A percentile compares a stretch with the other conserved stretches of the same genome.
phyloP scores from a whole-genome alignment of 2,329 filamentous ascomycete genomes.

The Polychaeton citri region DNA sequence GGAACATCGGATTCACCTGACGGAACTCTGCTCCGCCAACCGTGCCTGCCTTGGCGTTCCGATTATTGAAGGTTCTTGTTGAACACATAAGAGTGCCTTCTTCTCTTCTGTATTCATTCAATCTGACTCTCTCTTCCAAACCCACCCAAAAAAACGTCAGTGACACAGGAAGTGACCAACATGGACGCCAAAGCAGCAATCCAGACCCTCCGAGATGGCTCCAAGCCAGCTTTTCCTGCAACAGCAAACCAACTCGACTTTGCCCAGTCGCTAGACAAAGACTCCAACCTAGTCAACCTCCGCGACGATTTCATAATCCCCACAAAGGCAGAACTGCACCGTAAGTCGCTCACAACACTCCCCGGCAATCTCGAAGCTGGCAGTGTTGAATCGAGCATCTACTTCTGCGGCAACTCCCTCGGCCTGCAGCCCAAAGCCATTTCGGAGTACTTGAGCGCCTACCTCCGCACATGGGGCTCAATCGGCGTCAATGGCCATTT shows the following conservation, averaged over 20 bases:
- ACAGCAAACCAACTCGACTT: conserved; percentile 14
- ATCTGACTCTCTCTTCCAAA: no score
- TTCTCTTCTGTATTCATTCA: no score
- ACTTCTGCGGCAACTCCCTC: conserved; percentile 82
- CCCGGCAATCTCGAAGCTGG: conserved; percentile 9
- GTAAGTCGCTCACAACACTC: conserved; percentile 37
- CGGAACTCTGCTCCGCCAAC: no score
- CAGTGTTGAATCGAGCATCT: conserved; percentile 40
- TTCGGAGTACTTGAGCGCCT: conserved; percentile 50
- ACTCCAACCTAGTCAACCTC: conserved; percentile 6
- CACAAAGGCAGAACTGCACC: conserved; percentile 55
- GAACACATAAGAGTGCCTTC: no score
- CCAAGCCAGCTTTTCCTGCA: conserved; percentile 10
- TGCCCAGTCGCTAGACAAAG: conserved; percentile 12
- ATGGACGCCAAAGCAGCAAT: conserved; percentile 14
- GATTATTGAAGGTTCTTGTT: no score
- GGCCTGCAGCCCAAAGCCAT: conserved; percentile 67
- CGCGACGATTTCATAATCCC: conserved; percentile 58
- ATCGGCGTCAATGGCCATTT: conserved; percentile 83
- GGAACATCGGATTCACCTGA: no score
- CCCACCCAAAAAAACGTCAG: no score
- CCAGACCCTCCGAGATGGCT: conserved; percentile 12
- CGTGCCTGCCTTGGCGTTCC: no score
- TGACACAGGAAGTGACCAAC: conserved; percentile 2
- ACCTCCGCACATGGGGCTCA: conserved; percentile 71